Evolutionary conservation across 257 asterid genomes (phyloP).

Genomic region (Anisodus acutangulus): DNA sequence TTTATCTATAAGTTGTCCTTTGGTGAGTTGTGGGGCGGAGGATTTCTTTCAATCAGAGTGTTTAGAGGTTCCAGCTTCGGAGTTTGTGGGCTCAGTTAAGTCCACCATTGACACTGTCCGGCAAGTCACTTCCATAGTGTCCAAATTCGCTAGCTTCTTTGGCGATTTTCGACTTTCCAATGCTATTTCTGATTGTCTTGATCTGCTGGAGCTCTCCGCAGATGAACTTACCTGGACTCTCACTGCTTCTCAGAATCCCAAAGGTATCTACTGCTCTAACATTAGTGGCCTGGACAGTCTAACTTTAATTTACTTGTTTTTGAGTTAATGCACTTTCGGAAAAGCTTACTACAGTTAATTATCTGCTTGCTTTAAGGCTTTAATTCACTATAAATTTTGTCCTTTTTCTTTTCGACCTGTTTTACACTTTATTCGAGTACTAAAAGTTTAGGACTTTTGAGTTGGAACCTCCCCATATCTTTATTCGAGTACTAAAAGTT

Average conservation of each 20-base stretch:
- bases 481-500: neutral
- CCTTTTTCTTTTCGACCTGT: neutral
- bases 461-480: constrained; percentile 4
- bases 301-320: neutral
- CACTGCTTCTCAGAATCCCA: constrained; percentile 55
- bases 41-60: constrained; percentile 45
- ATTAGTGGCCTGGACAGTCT: neutral
- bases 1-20: constrained; percentile 32
- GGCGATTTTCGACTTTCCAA: constrained; percentile 65
- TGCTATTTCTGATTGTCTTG: constrained; percentile 73
- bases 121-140: constrained; percentile 54
- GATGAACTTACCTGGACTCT: constrained; percentile 64
- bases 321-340: neutral
- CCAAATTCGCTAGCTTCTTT: constrained; percentile 45
- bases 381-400: neutral
- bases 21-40: constrained; percentile 27
- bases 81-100: constrained; percentile 51
- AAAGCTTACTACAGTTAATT: neutral
- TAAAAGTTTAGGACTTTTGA: neutral
- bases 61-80: constrained; percentile 59
- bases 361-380: neutral
- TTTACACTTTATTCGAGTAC: constrained; percentile 1
- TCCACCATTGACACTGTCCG: constrained; percentile 51
- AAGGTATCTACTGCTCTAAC: constrained; percentile 42
- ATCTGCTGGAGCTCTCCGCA: constrained; percentile 67